Conservation (phyloP, 352 stramenopile species). For the Thraustochytrium sp. region DNA sequence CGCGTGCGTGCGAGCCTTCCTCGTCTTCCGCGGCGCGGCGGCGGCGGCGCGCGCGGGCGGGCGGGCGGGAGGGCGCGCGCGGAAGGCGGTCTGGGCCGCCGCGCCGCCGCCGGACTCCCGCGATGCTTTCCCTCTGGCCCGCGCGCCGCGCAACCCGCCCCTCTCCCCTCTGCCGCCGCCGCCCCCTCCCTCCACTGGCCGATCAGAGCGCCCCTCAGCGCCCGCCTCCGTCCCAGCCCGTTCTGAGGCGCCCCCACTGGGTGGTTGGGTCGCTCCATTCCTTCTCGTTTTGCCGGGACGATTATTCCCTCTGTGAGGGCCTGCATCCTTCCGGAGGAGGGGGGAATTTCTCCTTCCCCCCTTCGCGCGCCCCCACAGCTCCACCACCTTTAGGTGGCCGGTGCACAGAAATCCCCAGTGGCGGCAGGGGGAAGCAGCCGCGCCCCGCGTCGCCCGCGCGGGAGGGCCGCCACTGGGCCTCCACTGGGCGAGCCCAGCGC, state of each 20-base stretch:
- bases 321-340: not conserved
- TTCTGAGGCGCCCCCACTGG: not conserved
- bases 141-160: not conserved
- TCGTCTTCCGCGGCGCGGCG: not conserved
- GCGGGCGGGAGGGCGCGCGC: not conserved
- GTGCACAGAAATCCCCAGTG: not conserved
- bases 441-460: not conserved
- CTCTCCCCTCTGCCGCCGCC: not conserved
- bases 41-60: not conserved
- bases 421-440: not conserved
- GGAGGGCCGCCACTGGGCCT: not conserved
- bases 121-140: not conserved
- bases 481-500: not conserved
- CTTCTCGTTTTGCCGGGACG: not conserved
- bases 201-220: not conserved
- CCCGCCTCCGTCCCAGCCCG: not conserved
- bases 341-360: not conserved
- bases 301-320: slow-evolving; percentile 1
- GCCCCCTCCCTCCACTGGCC: not conserved
- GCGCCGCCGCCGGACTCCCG: not conserved
- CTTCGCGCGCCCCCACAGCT: not conserved
- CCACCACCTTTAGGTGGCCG: not conserved
- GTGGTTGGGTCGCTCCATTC: not conserved
- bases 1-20: not conserved
- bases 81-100: not conserved